These are phyloP conservation scores for Epichloe gansuensis DNA, from an alignment of 2,329 filamentous ascomycete species.

Conservation along the genomic window DNA sequence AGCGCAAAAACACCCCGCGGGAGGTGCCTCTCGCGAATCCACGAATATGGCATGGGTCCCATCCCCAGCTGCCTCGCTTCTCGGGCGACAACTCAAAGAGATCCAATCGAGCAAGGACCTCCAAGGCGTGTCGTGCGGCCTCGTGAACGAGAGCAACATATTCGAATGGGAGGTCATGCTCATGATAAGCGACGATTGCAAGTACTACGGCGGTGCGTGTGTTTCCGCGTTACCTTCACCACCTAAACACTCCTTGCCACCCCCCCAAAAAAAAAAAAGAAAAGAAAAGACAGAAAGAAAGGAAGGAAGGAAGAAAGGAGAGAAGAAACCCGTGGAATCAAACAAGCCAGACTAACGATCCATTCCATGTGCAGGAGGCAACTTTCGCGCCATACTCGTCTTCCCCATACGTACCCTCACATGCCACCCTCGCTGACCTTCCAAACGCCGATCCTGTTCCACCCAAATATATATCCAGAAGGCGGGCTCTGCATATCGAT, in stretches of 20 bases:
- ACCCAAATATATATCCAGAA: slow-evolving; percentile 83
- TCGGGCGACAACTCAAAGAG: slow-evolving; percentile 79
- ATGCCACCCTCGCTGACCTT: slow-evolving; percentile 85
- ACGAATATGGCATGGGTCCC: slow-evolving; percentile 29
- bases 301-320: too few relatives aligned
- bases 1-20: neutral
- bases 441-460: slow-evolving; percentile 70
- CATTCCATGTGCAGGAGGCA: slow-evolving; percentile 51
- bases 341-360: neutral
- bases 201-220: slow-evolving; percentile 74
- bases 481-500: slow-evolving; percentile 95
- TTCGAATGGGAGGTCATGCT: slow-evolving; percentile 99
- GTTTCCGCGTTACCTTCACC: neutral
- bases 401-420: slow-evolving; percentile 78
- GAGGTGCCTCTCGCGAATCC: neutral
- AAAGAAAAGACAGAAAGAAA: too few relatives aligned
- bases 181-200: slow-evolving; percentile 92
- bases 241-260: neutral
- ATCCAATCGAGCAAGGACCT: slow-evolving; percentile 89
- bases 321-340: neutral
- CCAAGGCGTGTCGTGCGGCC: slow-evolving; percentile 83
- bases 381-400: slow-evolving; percentile 73
- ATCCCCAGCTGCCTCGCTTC: slow-evolving; percentile 56
- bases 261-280: neutral
- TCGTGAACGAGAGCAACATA: slow-evolving; percentile 74